A percentile compares a stretch with the other conserved stretches of the same genome.
Conservation (phyloP, 2,329 filamentous ascomycete genomes). For the Penicillium sp. region DNA sequence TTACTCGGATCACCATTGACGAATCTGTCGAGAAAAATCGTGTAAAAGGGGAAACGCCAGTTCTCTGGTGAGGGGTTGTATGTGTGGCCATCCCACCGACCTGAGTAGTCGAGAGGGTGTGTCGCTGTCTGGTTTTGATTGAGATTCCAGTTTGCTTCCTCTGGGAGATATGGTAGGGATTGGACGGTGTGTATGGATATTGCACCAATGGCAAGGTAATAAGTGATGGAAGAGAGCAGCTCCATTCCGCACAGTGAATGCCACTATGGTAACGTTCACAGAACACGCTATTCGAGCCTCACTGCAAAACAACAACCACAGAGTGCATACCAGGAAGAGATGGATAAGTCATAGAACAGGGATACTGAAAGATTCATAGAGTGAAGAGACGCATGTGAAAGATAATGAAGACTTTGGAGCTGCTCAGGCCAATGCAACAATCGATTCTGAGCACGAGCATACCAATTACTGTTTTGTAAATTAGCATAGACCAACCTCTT, state of each 20-base stretch:
- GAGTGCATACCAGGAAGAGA: not conserved
- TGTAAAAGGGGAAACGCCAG: constrained; percentile 71
- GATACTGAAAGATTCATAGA: constrained; percentile 4
- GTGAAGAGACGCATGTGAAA: constrained; percentile 9
- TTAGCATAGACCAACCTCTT: constrained; percentile 11
- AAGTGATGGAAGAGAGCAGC: constrained; percentile 8
- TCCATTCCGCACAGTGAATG: constrained; percentile 16
- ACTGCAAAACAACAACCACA: not conserved
- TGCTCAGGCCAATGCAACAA: not conserved
- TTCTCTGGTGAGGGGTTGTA: constrained; percentile 63
- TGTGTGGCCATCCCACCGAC: constrained; percentile 58
- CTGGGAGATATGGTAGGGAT: constrained; percentile 16
- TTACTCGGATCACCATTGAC: constrained; percentile 69
- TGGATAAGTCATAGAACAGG: not conserved
- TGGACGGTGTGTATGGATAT: constrained; percentile 12
- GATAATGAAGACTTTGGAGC: constrained; percentile 12
- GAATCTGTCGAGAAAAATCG: constrained; percentile 67
- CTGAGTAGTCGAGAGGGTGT: constrained; percentile 63
- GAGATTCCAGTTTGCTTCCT: constrained; percentile 53
- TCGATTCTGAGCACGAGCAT: not conserved
- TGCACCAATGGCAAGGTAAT: constrained; percentile 16
- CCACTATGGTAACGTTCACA: constrained; percentile 17
- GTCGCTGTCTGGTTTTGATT: constrained; percentile 64
- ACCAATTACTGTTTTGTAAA: constrained; percentile 8
- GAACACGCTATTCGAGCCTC: constrained; percentile 14